A percentile compares a stretch with the other conserved stretches of the same genome.
Evolutionary conservation across 2,329 filamentous ascomycete species (phyloP).

Genomic region (Coniosporium tulheliwenetii): DNA sequence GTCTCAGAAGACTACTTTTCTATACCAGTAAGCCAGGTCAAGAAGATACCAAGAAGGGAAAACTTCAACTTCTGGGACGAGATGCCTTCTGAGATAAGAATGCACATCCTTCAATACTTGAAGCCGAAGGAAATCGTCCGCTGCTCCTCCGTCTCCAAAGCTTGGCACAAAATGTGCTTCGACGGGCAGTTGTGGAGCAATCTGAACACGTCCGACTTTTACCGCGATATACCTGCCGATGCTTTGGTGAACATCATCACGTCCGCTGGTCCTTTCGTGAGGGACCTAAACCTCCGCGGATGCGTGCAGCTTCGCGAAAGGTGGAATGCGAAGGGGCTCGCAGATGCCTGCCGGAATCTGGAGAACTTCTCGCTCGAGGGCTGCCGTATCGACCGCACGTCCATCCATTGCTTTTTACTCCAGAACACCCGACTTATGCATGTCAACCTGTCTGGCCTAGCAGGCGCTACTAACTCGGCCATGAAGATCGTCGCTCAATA

Average conservation of each 20-base stretch:
- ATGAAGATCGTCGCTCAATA: constrained; percentile 74
- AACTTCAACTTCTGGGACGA: constrained; percentile 59
- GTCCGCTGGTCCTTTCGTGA: constrained; percentile 75
- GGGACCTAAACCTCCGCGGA: constrained; percentile 76
- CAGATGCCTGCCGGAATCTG: constrained; percentile 74
- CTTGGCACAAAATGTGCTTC: constrained; percentile 72
- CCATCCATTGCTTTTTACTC: constrained; percentile 64
- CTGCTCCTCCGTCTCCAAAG: constrained; percentile 59
- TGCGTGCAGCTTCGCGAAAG: constrained; percentile 79
- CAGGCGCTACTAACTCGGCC: constrained; percentile 64
- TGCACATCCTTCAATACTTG: constrained; percentile 63
- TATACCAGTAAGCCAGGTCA: constrained; percentile 14
- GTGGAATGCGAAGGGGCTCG: constrained; percentile 60
- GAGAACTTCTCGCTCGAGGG: constrained; percentile 80
- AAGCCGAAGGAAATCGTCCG: constrained; percentile 67
- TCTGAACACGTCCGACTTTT: constrained; percentile 69
- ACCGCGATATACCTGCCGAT: constrained; percentile 70
- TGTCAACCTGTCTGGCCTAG: constrained; percentile 72
- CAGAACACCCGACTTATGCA: constrained; percentile 66
- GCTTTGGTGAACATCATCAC: constrained; percentile 75
- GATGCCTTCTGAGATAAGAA: constrained; percentile 68
- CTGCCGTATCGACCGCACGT: constrained; percentile 66
- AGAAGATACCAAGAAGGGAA: constrained; percentile 16
- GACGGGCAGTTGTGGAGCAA: constrained; percentile 88
- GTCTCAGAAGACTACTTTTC: constrained; percentile 32